Conservation (phyloP, 129 eudicot genomes). For the Flaveria linearis region DNA sequence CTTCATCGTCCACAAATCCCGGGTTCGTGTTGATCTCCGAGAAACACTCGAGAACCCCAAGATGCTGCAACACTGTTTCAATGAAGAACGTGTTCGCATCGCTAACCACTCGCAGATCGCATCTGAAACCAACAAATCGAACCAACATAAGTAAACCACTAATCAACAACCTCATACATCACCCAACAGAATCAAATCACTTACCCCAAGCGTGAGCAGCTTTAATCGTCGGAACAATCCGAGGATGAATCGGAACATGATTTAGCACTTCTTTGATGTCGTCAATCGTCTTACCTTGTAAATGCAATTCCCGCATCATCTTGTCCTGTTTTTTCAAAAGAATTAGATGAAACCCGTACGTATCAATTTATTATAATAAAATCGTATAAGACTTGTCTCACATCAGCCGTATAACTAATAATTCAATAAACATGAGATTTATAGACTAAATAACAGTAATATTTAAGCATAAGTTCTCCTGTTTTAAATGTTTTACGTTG, state of each 20-base stretch:
- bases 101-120: conserved; percentile 81
- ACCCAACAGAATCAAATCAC: neutral
- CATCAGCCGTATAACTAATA: too few species aligned
- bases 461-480: too few species aligned
- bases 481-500: too few species aligned
- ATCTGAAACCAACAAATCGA: conserved; percentile 41
- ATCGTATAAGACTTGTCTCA: too few species aligned
- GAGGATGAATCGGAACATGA: conserved; percentile 74
- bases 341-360: neutral
- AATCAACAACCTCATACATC: neutral
- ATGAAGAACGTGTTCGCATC: conserved; percentile 81
- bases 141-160: neutral
- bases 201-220: conserved; percentile 75
- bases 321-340: conserved; percentile 48
- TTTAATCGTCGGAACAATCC: conserved; percentile 66
- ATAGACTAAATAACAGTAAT: too few species aligned
- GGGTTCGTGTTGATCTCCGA: conserved; percentile 74
- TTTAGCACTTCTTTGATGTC: conserved; percentile 64
- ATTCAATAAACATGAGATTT: too few species aligned
- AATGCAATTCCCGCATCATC: conserved; percentile 66
- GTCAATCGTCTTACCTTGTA: conserved; percentile 54
- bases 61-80: conserved; percentile 68
- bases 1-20: conserved; percentile 51
- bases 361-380: neutral
- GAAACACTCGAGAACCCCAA: conserved; percentile 62